Conservation (phyloP, 2,329 filamentous ascomycete species). For the Pseudocercospora crystallina region DNA sequence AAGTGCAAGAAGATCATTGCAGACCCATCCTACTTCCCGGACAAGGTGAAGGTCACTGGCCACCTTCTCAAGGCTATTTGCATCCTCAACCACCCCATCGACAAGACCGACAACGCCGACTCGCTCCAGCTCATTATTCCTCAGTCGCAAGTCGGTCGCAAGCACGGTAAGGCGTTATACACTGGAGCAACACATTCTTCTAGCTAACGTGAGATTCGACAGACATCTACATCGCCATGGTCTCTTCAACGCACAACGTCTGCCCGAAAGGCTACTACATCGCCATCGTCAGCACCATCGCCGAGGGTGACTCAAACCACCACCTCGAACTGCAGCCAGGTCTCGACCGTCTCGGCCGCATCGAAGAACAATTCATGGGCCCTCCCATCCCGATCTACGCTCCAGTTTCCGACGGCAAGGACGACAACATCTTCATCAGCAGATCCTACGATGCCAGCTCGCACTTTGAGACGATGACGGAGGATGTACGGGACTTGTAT, state of each 20-base stretch:
- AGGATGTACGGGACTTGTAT: constrained; percentile 95
- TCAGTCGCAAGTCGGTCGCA: constrained; percentile 93
- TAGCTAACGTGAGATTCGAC: constrained; percentile 14
- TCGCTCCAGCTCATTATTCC: constrained; percentile 96
- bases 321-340: constrained; percentile 92
- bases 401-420: constrained; percentile 75
- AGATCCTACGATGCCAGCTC: constrained; percentile 98
- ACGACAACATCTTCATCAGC: constrained; percentile 93
- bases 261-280: constrained; percentile 99
- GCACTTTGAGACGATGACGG: constrained; percentile 93
- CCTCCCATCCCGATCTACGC: constrained; percentile 91
- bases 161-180: constrained; percentile 69
- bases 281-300: constrained; percentile 96
- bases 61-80: constrained; percentile 96
- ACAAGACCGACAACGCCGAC: constrained; percentile 84
- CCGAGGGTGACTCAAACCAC: constrained; percentile 87
- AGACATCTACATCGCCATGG: constrained; percentile 97
- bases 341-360: constrained; percentile 85
- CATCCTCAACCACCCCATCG: constrained; percentile 91
- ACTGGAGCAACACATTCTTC: background rate
- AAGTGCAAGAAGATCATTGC: constrained; percentile 95
- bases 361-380: constrained; percentile 97
- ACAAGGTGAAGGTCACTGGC: constrained; percentile 82
- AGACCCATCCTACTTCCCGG: constrained; percentile 94
- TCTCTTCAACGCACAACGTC: constrained; percentile 94